phyloP scores from a whole-genome alignment of 116 monocot species.

The Cymodocea nodosa region DNA sequence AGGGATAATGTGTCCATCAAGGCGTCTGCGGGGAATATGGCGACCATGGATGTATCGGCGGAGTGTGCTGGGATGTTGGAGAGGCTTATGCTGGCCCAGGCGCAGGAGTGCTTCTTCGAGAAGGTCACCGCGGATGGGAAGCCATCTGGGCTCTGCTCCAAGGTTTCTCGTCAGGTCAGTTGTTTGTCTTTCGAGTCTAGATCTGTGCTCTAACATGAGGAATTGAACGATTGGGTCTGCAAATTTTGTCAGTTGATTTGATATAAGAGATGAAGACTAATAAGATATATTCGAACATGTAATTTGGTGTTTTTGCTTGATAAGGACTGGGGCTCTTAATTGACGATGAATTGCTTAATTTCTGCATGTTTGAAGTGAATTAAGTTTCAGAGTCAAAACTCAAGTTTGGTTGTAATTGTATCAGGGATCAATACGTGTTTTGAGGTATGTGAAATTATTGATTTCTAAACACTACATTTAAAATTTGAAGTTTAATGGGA shows the following conservation, averaged over 20 bases:
- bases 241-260: neutral
- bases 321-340: too few relatives aligned
- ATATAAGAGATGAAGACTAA: neutral
- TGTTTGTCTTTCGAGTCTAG: neutral
- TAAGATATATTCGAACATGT: too few relatives aligned
- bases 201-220: neutral
- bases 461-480: too few relatives aligned
- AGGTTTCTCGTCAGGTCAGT: constrained; percentile 75
- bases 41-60: constrained; percentile 54
- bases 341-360: too few relatives aligned
- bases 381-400: too few relatives aligned
- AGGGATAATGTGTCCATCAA: constrained; percentile 43
- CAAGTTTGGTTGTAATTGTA: too few relatives aligned
- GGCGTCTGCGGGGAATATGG: constrained; percentile 22
- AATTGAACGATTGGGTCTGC: neutral
- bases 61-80: constrained; percentile 89
- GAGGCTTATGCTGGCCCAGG: constrained; percentile 95
- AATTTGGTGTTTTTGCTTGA: too few relatives aligned
- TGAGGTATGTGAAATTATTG: too few relatives aligned
- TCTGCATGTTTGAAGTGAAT: too few relatives aligned
- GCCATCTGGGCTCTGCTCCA: constrained; percentile 65
- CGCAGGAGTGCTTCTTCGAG: constrained; percentile 98
- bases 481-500: too few relatives aligned
- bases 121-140: constrained; percentile 67
- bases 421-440: too few relatives aligned